A percentile compares a stretch with the other conserved stretches of the same genome.
Conservation (phyloP, 2,329 filamentous ascomycete species). For the Fusarium dlaminii region DNA sequence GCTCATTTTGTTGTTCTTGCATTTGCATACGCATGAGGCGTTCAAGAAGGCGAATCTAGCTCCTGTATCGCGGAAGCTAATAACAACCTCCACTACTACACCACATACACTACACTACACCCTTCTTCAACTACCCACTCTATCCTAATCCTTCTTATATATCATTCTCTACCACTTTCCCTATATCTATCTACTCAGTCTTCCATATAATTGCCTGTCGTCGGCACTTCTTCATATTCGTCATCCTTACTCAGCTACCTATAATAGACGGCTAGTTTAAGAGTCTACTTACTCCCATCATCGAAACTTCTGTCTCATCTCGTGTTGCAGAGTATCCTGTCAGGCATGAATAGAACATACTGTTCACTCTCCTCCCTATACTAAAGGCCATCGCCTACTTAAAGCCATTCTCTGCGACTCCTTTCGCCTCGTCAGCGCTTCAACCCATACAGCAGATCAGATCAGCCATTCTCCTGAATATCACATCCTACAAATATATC, state of each 20-base stretch:
- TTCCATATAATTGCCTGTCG: not conserved
- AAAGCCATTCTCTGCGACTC: not conserved
- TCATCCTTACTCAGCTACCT: not conserved
- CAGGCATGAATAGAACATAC: conserved; percentile 13
- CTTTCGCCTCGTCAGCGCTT: not conserved
- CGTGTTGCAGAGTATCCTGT: conserved; percentile 3
- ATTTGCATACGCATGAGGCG: conserved; percentile 27
- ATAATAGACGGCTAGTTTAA: not conserved
- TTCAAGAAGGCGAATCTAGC: conserved; percentile 15
- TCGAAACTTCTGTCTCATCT: conserved; percentile 3
- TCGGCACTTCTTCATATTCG: not conserved
- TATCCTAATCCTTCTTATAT: conserved; percentile 2
- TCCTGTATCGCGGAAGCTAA: conserved; percentile 21
- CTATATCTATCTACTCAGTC: not conserved
- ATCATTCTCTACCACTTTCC: not conserved
- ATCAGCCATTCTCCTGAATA: conserved; percentile 4
- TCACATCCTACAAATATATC: conserved; percentile 12
- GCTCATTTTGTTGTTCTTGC: not conserved
- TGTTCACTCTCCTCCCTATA: not conserved
- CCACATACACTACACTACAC: no score
- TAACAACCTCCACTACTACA: conserved; percentile 1
- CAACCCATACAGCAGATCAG: not conserved
- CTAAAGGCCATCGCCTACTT: not conserved
- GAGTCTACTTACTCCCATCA: not conserved
- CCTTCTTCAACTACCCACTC: conserved; percentile 3